Evolutionary conservation across 768 basidiomycete species (phyloP).

Genomic region (Lactifluus subvellereus): DNA sequence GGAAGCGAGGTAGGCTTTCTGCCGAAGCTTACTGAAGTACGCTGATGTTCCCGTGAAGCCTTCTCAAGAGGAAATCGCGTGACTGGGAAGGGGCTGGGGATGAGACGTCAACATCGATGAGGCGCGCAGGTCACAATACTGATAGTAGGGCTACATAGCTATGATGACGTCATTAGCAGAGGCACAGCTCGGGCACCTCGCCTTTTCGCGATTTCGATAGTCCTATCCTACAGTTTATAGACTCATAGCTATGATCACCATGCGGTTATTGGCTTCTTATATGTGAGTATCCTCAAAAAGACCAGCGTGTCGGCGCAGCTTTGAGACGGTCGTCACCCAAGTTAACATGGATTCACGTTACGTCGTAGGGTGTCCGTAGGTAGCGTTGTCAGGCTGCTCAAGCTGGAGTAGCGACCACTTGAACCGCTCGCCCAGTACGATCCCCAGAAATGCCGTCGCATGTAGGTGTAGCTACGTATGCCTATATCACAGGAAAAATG

Average conservation of each 20-base stretch:
- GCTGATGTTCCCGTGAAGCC: not conserved
- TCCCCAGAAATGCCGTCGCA: not conserved
- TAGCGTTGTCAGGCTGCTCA: not conserved
- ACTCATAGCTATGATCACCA: not conserved
- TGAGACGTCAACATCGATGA: not conserved
- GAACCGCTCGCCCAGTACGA: not conserved
- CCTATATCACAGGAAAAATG: conserved; percentile 69
- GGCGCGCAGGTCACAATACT: no score
- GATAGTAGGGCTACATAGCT: no score
- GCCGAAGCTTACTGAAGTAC: not conserved
- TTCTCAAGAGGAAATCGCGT: not conserved
- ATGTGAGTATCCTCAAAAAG: no score
- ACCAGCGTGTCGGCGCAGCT: not conserved
- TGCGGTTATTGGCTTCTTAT: not conserved
- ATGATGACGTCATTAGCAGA: no score
- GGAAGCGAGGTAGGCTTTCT: not conserved
- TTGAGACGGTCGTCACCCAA: not conserved
- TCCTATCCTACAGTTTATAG: no score
- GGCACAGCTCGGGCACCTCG: no score
- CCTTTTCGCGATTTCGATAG: no score
- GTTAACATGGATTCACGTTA: not conserved
- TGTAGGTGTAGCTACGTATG: not conserved
- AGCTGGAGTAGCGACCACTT: not conserved
- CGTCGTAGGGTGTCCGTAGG: not conserved
- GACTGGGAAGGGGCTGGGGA: not conserved